Base-by-base conservation (phyloP, 1,284 basidiomycete genomes). In the Irpex rosettiformis region DNA sequence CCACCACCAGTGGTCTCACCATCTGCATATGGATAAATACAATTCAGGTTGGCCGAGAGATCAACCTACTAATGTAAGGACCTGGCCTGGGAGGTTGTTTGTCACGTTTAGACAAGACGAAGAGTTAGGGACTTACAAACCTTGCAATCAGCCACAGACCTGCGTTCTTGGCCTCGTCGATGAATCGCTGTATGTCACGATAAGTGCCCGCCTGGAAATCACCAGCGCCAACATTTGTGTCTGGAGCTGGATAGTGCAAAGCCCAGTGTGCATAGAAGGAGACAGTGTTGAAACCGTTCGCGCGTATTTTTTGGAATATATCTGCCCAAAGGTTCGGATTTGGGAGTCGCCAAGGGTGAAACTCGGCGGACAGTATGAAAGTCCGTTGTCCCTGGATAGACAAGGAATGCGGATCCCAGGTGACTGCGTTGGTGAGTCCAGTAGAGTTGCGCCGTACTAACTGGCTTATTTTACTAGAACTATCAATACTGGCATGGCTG, bases 251-350 rank as follows among this genome's bases (percentile, higher is more conserved):
- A 61, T 70, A 80, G 62, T 80, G 78, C 16, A 77, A 57, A 4
- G 77, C 77, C 79, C 80, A 82, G 58, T 79, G 77, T 27, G 79
- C 72, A 62, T 79, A 81, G 63, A 81, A 79, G 0, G 79, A 81
- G 42, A 83, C 75, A n/a, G 79, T 74, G 61, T 84, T 85, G 72
- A 84, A 83, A 7, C 83, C 83, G 58, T 81, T 81, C 2, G 82
- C 77, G 61, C 80, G 80, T 47, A 83, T 73, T 67, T 85, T 85
- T 65, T 85, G 77, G 54, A 85, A 77, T 48, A 85, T 73, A 64
- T 85, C 84, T 2, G 72, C 67, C 84, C 83, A 85, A 16, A 80
- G 65, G 53, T 81, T 69, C 3, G 78, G 78, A 60, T 79, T 77
- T 4, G 79, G 79, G 1, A 76, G 61, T 55, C 79, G 69, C 79